A percentile compares a stretch with the other conserved stretches of the same genome.
phyloP scores from a whole-genome alignment of 2,329 filamentous ascomycete genomes.

The Penicillium expansum region DNA sequence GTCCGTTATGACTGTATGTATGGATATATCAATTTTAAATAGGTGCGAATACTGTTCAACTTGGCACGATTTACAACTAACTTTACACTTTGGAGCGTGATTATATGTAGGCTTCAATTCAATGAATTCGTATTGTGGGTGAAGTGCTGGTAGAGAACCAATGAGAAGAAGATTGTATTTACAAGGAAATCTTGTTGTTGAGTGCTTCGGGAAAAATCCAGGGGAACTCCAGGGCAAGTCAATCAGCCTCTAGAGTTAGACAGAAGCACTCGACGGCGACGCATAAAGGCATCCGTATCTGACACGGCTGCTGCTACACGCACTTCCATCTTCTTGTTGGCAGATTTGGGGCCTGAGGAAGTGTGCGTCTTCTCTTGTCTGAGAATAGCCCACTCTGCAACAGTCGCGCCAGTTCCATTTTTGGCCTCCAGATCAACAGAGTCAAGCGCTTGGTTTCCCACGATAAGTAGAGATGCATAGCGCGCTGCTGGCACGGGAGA shows the following conservation, averaged over 20 bases:
- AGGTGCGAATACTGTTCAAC: background rate
- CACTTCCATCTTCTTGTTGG: slow-evolving; percentile 15
- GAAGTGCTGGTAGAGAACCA: background rate
- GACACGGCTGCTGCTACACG: slow-evolving; percentile 12
- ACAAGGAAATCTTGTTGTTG: background rate
- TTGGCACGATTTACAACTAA: background rate
- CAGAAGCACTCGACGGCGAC: slow-evolving; percentile 6
- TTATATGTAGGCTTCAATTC: background rate
- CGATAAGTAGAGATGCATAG: slow-evolving; percentile 46
- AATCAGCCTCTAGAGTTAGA: background rate
- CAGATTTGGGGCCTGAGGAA: background rate
- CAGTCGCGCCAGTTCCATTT: slow-evolving; percentile 45
- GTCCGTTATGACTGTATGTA: background rate
- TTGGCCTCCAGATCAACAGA: slow-evolving; percentile 29
- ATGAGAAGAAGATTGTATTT: background rate
- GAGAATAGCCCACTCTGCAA: slow-evolving; percentile 50
- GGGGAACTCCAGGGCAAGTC: background rate
- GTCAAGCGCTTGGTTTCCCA: slow-evolving; percentile 42
- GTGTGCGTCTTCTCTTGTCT: slow-evolving; percentile 12
- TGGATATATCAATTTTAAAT: slow-evolving; percentile 3
- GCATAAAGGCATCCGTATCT: slow-evolving; percentile 7
- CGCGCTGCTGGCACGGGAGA: slow-evolving; percentile 33
- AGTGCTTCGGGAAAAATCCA: too few species aligned
- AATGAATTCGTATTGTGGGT: background rate
- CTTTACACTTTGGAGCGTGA: background rate